Evolutionary conservation across 139 green algal genomes (phyloP), one percentile per base, ranked within the genome.

Genomic region (Coelastrella sp.): DNA sequence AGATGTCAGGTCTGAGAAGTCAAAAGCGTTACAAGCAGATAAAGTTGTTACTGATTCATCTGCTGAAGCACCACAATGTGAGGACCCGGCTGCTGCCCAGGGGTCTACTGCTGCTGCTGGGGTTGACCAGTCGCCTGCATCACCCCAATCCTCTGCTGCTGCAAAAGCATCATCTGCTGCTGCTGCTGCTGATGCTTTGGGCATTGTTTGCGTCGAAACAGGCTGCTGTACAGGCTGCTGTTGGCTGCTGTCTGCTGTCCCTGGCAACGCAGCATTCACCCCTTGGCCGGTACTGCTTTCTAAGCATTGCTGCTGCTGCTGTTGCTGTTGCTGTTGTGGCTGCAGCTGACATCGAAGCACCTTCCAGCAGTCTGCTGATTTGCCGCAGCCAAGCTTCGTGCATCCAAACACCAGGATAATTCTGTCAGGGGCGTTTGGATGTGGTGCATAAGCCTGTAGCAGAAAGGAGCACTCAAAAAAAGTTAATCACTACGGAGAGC

Each of bases 1-100:
- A 0, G 90, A 88, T 20, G 94, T 90, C 1, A 97, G 89, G 23
- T 94, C 94, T 19, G 32, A 75, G 83, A 97, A 97, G 22, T 94
- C 92, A 47, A 96, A 93, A 5, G 89, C 89, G 23, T 54, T 64
- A 19, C 47, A 74, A 8, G 85, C 61, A 32, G 73, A 76, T 17
- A 76, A 54, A 17, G 20, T 19, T 88, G 22, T 20, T 10, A 7
- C 68, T 76, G 68, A 3, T 76, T 14, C 2, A 8, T 20, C 54
- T 4, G 32, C 54, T 4, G 32, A 22, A 8, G 56, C 10, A n/a
- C 11, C 54, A 20, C 32, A 47, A 3, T 47, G 56, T 22, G 61
- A 66, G 14, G 80, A 5, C 4, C 7, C 82, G 8, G 59, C 82
- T 77, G 65, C 47, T 77, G 23, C 14, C 19, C 56, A 83, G 19